Evolutionary conservation across 805 yeast genomes (phyloP), one percentile per base, ranked within the genome.

Genomic region (Saitoella complicata): DNA sequence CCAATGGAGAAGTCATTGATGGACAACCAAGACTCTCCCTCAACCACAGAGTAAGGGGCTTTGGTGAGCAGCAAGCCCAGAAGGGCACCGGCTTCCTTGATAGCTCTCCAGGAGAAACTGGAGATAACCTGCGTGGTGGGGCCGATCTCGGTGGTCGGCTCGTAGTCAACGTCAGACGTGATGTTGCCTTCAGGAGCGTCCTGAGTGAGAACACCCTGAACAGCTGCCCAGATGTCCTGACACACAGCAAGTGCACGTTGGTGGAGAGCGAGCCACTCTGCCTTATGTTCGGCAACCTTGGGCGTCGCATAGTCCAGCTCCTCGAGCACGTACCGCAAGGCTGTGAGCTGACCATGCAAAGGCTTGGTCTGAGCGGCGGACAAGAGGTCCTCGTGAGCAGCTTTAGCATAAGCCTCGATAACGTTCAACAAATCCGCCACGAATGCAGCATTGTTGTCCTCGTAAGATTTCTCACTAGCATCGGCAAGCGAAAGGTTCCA

Each of bases 81-180:
- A 33, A 85, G 58, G 1, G 62, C 54, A 0, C 85, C 72, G 0
- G 87, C 73, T 52, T 86, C 95, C 53, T 83, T 83, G 5, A 84
- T 66, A 0, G 87, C 73, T 61, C 91, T 75, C 88, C 95, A 87
- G 2, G 85, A 73, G 55, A 75, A 83, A 52, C 80, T 79, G 8
- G 74, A 62, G 7, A 78, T 64, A 13, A 63, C 53, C 43, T 66
- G 69, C 4, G 60, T 56, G 0, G 64, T 62, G 6, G 65, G 60
- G n/a, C 67, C 67, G 39, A 58, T 55, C 31, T 47, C 48, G 8
- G 46, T 53, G 36, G 58, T 58, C 11, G 57, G 45, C 7, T 36
- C 46, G 8, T 49, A 46, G 9, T 56, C 59, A 5, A 59, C 46
- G 11, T 60, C 64, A 9, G 11, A 10, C 11, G 53, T 68, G 10